phyloP scores from a whole-genome alignment of 2,329 filamentous ascomycete genomes.

The Tolypocladium cylindrosporum region DNA sequence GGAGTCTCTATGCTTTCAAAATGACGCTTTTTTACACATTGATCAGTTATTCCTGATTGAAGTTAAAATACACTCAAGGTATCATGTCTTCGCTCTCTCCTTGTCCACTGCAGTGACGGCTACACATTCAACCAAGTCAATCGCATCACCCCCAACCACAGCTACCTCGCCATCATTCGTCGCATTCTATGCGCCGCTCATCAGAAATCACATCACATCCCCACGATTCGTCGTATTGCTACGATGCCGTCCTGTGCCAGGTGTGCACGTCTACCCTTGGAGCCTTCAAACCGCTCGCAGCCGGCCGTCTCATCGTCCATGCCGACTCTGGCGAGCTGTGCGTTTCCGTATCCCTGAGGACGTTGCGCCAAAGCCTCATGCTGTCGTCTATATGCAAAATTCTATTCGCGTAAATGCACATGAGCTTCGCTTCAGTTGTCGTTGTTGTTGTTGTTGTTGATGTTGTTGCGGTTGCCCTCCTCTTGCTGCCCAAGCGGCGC shows the following conservation, averaged over 20 bases:
- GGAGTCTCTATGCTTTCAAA: background rate
- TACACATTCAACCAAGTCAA: background rate
- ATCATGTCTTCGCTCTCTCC: background rate
- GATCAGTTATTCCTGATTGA: background rate
- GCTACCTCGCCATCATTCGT: background rate
- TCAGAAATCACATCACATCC: background rate
- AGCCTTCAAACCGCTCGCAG: background rate
- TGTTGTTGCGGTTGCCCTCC: slow-evolving; percentile 18
- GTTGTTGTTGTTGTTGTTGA: background rate
- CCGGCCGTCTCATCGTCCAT: background rate
- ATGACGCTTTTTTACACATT: background rate
- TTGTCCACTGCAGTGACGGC: background rate
- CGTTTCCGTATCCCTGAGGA: background rate
- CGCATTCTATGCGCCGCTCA: background rate
- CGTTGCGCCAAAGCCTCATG: background rate
- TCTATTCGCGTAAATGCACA: slow-evolving; percentile 14
- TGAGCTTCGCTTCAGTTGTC: slow-evolving; percentile 8
- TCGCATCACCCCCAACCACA: background rate
- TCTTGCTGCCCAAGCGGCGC: slow-evolving; percentile 31
- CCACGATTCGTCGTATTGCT: background rate
- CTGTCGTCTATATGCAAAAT: slow-evolving; percentile 28
- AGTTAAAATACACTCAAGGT: background rate
- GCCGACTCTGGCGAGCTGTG: background rate
- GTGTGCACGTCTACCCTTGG: background rate
- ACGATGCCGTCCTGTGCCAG: background rate